Conservation (phyloP, 805 yeast species). For the Cyberlindnera nakhonratchasimensis region DNA sequence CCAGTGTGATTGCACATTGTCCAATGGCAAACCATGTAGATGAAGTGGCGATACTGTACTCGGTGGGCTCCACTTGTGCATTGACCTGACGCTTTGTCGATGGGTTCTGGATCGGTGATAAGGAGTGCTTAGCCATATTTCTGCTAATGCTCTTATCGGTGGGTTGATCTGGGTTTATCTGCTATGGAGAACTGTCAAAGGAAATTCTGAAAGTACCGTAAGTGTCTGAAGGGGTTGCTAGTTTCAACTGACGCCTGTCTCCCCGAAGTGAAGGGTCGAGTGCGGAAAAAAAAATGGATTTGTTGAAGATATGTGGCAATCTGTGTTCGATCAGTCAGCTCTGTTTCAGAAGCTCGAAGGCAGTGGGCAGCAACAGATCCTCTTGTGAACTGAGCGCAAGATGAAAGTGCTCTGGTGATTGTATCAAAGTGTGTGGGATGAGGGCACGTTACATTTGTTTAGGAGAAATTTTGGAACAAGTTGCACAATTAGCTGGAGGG, state of each 20-base stretch:
- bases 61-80: constrained; percentile 6
- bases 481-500: too few relatives aligned
- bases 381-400: too few relatives aligned
- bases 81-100: constrained; percentile 19
- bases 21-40: constrained; percentile 26
- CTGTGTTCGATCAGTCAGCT: neutral
- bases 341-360: too few relatives aligned
- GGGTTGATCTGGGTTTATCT: too few relatives aligned
- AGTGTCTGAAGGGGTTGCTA: constrained; percentile 4
- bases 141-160: too few relatives aligned
- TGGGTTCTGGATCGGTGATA: constrained; percentile 16
- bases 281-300: constrained; percentile 1
- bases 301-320: neutral
- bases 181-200: too few relatives aligned
- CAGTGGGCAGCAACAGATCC: too few relatives aligned
- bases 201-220: too few relatives aligned
- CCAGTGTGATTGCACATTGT: constrained; percentile 23
- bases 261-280: neutral
- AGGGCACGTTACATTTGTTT: constrained; percentile 3
- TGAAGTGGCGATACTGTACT: constrained; percentile 16
- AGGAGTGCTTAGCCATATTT: constrained; percentile 25
- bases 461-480: constrained; percentile 5
- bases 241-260: constrained; percentile 10
- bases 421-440: neutral
- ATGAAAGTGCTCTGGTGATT: too few relatives aligned